Evolutionary conservation across 2,329 filamentous ascomycete genomes (phyloP).

Genomic region (Cladosporium cucumerinum): DNA sequence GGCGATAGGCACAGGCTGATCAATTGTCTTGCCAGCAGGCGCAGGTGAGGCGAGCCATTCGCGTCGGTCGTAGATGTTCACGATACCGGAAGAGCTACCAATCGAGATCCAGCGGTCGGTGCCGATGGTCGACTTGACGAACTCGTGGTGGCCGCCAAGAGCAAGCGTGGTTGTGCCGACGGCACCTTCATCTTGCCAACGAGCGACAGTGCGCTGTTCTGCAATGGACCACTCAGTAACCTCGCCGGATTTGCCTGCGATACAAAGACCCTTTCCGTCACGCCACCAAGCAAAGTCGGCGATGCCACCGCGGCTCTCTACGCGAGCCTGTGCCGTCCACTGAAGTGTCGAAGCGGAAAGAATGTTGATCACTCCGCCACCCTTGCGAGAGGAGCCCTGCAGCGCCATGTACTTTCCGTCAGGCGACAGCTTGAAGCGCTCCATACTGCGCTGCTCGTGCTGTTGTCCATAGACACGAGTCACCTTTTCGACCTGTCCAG

Average conservation of each 20-base stretch:
- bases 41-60: conserved; percentile 46
- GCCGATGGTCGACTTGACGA: conserved; percentile 60
- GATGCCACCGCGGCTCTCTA: conserved; percentile 79
- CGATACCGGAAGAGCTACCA: conserved; percentile 80
- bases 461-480: conserved; percentile 70
- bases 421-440: conserved; percentile 81
- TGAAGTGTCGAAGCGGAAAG: conserved; percentile 76
- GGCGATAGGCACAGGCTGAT: conserved; percentile 52
- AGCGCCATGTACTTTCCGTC: conserved; percentile 84
- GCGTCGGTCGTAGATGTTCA: conserved; percentile 87
- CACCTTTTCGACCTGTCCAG: conserved; percentile 79
- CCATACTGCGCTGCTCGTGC: conserved; percentile 85
- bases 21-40: conserved; percentile 15
- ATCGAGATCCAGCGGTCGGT: conserved; percentile 86
- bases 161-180: conserved; percentile 79
- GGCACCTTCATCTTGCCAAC: conserved; percentile 89
- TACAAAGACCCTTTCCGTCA: conserved; percentile 74
- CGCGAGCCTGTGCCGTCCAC: conserved; percentile 78
- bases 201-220: conserved; percentile 65
- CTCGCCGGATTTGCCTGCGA: conserved; percentile 82
- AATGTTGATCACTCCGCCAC: conserved; percentile 84
- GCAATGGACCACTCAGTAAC: conserved; percentile 82
- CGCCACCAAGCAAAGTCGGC: conserved; percentile 94
- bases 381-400: conserved; percentile 74
- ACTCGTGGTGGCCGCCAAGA: conserved; percentile 63